Base-by-base conservation (phyloP, 495 filamentous ascomycete species). In the Oidiodendron maius region DNA sequence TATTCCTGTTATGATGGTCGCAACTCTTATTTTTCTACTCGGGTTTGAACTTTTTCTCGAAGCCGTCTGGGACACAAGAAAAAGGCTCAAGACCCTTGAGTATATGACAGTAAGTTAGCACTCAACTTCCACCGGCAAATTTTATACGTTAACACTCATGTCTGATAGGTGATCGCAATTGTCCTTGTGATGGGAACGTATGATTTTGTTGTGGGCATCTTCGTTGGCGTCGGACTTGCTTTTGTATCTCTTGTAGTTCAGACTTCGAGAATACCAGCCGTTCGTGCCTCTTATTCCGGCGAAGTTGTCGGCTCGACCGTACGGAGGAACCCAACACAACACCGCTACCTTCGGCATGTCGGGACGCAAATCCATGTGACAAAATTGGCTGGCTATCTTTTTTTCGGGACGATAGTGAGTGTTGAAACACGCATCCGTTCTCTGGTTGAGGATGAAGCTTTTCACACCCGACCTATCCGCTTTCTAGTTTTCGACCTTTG, bases 1-100 rank as follows among this genome's bases (percentile, higher is more conserved):
- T 52, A 96, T 98, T 44, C 93, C 93, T 4, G 84, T 96, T 44
- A 94, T 95, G 86, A 88, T 97, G 57, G 93, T 98, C 39, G 93
- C 93, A 12, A 84, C 87, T 15, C 69, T 98, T 24, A 98, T 98
- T 37, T 98, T 95, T 65, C 74, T 90, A 45, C 79, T 98, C 20
- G 93, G 93, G 3, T 87, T 98, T 57, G 93, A 96, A 56, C 67
- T 98, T 16, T 68, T 96, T 56, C 63, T 83, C 42, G 93, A 98
- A 64, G 91, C 94, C 1, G 67, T 97, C 17, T 85, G 87, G 64
- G 81, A 88, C 56, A 91, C 93, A 1, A 86, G 87, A 71, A 87
- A 88, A 24, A 94, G 90, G 64, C 68, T 96, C 8, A 83, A 89
- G 53, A 68, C 71, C 23, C 77, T 94, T 10, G 93, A 98, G 61